Evolutionary conservation across 495 filamentous ascomycete genomes (phyloP), one percentile per base, ranked within the genome.

Genomic region (Annulohypoxylon maeteangense): DNA sequence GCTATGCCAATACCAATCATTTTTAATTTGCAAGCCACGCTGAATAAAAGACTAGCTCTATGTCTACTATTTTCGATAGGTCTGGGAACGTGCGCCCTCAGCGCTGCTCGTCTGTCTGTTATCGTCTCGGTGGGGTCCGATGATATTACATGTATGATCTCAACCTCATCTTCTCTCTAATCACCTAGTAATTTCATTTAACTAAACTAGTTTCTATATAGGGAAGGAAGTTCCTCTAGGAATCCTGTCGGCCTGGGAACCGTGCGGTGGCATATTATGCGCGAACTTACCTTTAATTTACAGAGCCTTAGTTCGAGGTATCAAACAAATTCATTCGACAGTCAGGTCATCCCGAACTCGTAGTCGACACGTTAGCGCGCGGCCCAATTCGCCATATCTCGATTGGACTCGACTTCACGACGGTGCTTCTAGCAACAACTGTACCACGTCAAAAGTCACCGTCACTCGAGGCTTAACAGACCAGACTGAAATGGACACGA

Each of bases 181-280:
- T 18, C 14, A n/a, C n/a, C n/a, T n/a, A n/a, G n/a, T n/a, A n/a
- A n/a, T 7, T 42, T 53, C 7, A 3, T 62, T 20, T 32, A 10
- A 27, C 29, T 59, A n/a, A 44, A 14, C 7, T 20, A 16, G 8
- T 32, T 47, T 55, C 27, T n/a, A 4, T 18, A 7, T 50, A 81
- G 79, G 81, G 81, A 60, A 55, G 14, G 77, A 77, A 57, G 81
- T 80, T 47, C 76, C 81, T 7, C 71, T 83, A 7, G 80, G 79
- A 16, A 81, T 82, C 5, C 73, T 81, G 45, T 81, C 79, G 5
- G 80, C 75, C 27, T 83, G 75, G 65, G 82, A 84, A 51, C 80
- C 82, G 1, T 80, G 82, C 22, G 81, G 81, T 27, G 80, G 77
- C 3, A 82, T 84, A 55, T 71, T 84, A 29, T 82, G 81, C 67